Evolutionary conservation across 2,329 filamentous ascomycete genomes (phyloP).

Genomic region (Pseudocercospora fijiensis): DNA sequence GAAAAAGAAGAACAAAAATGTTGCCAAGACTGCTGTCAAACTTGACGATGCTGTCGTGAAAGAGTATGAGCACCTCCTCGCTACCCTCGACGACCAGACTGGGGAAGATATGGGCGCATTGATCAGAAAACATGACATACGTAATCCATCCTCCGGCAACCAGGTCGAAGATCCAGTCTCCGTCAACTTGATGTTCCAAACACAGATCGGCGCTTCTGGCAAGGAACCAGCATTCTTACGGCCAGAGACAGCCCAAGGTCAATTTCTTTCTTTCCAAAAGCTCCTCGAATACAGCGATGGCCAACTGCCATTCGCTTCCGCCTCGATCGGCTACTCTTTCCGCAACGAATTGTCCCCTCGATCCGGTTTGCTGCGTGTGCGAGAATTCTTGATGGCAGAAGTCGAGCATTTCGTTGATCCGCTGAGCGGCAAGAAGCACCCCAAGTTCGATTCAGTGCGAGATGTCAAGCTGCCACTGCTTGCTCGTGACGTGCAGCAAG

Average conservation of each 20-base stretch:
- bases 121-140: conserved; percentile 88
- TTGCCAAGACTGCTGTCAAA: conserved; percentile 67
- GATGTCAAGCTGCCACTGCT: conserved; percentile 80
- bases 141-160: conserved; percentile 76
- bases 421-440: conserved; percentile 89
- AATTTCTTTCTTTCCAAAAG: conserved; percentile 96
- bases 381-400: conserved; percentile 98
- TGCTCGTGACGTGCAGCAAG: conserved; percentile 79
- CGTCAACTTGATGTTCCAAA: conserved; percentile 99
- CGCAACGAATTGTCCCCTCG: conserved; percentile 96
- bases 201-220: conserved; percentile 86
- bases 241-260: conserved; percentile 95
- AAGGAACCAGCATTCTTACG: conserved; percentile 82
- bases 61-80: conserved; percentile 89
- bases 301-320: conserved; percentile 94
- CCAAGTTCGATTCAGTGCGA: conserved; percentile 80
- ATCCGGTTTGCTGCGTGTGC: conserved; percentile 84
- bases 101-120: conserved; percentile 81
- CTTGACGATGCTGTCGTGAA: conserved; percentile 80
- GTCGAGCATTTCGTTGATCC: conserved; percentile 99
- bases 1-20: conserved; percentile 76
- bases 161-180: conserved; percentile 77
- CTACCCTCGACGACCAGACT: conserved; percentile 92
- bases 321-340: conserved; percentile 96
- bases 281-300: conserved; percentile 95